Percentiles rank a stretch among this genome's conserved stretches.
phyloP scores from a whole-genome alignment of 2,329 filamentous ascomycete species.

The Verticillium klebahnii region DNA sequence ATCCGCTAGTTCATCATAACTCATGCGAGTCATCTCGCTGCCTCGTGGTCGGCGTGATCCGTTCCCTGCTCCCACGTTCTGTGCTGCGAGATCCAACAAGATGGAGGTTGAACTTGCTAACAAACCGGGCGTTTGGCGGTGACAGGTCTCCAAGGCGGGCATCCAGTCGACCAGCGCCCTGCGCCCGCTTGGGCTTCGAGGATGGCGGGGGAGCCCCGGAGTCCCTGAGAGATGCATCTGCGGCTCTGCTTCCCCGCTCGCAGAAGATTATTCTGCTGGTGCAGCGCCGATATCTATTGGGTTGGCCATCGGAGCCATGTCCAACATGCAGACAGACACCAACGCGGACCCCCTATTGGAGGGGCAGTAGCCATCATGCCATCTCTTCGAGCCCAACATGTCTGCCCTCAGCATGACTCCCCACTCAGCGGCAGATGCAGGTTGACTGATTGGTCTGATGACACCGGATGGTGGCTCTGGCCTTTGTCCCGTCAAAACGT shows the following conservation, averaged over 20 bases:
- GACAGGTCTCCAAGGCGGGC: background rate
- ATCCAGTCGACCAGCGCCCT: background rate
- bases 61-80: background rate
- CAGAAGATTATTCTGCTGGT: background rate
- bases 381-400: background rate
- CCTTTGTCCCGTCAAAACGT: background rate
- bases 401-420: background rate
- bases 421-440: background rate
- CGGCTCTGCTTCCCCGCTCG: background rate
- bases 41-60: background rate
- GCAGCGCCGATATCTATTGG: background rate
- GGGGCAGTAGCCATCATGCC: background rate
- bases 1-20: background rate
- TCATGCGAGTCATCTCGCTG: background rate
- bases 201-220: background rate
- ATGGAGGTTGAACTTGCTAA: background rate
- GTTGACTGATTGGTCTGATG: background rate
- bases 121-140: background rate
- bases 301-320: background rate
- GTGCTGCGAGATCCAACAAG: background rate
- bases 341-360: background rate
- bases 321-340: background rate
- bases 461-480: background rate
- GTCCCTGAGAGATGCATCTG: background rate
- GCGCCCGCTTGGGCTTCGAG: background rate